A percentile compares a stretch with the other conserved stretches of the same genome.
phyloP scores from a whole-genome alignment of 73 alveolate species.

The Tetrahymena elliotti region DNA sequence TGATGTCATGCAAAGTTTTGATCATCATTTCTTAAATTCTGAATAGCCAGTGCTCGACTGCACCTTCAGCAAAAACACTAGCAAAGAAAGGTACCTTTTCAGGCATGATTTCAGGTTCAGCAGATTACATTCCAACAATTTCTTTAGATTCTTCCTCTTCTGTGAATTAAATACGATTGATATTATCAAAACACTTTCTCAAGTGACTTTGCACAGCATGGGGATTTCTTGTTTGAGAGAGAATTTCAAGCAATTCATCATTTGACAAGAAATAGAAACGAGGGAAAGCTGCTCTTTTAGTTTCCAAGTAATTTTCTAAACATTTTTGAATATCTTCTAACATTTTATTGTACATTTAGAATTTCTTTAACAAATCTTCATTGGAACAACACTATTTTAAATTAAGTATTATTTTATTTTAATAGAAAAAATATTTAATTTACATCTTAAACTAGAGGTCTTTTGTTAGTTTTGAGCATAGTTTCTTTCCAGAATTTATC shows the following conservation, averaged over 20 bases:
- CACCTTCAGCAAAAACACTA: slow-evolving; percentile 91
- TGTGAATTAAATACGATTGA: slow-evolving; percentile 88
- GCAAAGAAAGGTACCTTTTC: slow-evolving; percentile 86
- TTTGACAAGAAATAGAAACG: slow-evolving; percentile 98
- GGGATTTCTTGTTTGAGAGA: slow-evolving; percentile 96
- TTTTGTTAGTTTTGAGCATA: slow-evolving; percentile 89
- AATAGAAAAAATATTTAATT: background rate
- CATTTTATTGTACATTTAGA: slow-evolving; percentile 78
- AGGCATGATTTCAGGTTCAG: slow-evolving; percentile 65
- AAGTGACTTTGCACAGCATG: slow-evolving; percentile 95
- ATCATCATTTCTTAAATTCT: slow-evolving; percentile 94
- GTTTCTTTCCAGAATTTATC: slow-evolving; percentile 97
- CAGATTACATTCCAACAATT: slow-evolving; percentile 85
- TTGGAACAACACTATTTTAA: slow-evolving; percentile 58
- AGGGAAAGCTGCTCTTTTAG: slow-evolving; percentile 99
- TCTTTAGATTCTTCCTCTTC: slow-evolving; percentile 85
- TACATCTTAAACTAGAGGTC: slow-evolving; percentile 75
- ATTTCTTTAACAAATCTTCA: slow-evolving; percentile 91
- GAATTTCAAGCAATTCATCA: slow-evolving; percentile 97
- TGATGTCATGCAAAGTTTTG: slow-evolving; percentile 86
- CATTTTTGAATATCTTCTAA: slow-evolving; percentile 94
- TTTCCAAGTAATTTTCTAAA: slow-evolving; percentile 95
- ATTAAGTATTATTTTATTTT: background rate
- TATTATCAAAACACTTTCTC: slow-evolving; percentile 98
- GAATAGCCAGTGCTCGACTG: slow-evolving; percentile 97